Base-by-base conservation (phyloP, 768 basidiomycete genomes). In the Grammothele lineata region DNA sequence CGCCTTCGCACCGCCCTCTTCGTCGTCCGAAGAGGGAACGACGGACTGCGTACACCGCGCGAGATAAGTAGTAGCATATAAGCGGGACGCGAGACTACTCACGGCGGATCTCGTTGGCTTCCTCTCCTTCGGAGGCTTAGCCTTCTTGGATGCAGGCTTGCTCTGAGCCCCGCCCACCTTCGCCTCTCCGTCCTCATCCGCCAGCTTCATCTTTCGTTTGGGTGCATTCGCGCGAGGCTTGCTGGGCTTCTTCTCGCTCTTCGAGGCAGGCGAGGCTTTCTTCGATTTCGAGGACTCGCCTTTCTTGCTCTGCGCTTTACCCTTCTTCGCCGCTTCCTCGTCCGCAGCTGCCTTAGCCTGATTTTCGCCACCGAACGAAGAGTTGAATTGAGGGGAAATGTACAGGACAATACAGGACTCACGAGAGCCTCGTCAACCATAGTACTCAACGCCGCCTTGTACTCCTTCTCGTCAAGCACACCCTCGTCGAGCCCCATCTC, bases 401-500 rank as follows among this genome's bases (percentile, higher is more conserved):
- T 3, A 34, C 17, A 39, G 14, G 21, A 25, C 4, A 19, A 25
- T 8, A 22, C 10, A 10, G 14, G 15, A 8, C 48, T 37, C n/a
- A 54, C 48, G 8, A 53, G 38, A n/a, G 40, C 48, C 12, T 43
- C 48, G 24, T 27, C 26, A 14, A 43, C 41, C 14, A 49, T 30
- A 0, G 8, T 4, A 12, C n/a, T 12, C 5, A 87, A 58, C 3
- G 67, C 57, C 14, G 54, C 47, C 57, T 74, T 85, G 62, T 73
- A 78, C 39, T 72, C 65, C 17, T 65, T 58, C 22, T 49, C 55
- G 23, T 74, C 71, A 33, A 85, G 61, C 2, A 65, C 57, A 0
- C 75, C 77, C 5, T 63, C 53, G 8, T 70, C 67, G n/a, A 85
- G 60, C 3, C 54, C 47, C 36, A 81, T 67, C 19, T 67, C 54